Evolutionary conservation across 345 rosid species (phyloP).

Genomic region (Dipteronia sinensis): DNA sequence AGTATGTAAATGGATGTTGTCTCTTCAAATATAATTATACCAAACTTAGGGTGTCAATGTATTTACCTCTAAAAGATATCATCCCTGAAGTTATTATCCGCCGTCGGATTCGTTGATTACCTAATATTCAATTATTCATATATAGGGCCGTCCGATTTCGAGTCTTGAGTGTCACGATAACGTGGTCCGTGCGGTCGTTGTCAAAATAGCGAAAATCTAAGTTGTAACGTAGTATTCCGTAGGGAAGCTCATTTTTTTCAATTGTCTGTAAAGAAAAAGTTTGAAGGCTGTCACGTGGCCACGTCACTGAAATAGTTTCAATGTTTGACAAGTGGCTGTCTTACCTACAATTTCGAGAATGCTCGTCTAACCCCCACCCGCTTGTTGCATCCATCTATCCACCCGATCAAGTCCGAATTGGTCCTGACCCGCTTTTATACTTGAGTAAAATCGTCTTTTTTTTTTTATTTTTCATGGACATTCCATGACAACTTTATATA

Average conservation of each 20-base stretch:
- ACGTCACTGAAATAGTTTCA: neutral
- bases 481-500: neutral
- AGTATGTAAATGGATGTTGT: too few relatives aligned
- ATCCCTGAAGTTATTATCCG: neutral
- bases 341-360: conserved; percentile 1
- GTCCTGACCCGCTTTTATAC: neutral
- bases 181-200: conserved; percentile 15
- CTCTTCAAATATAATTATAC: too few relatives aligned
- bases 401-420: neutral
- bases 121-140: too few relatives aligned
- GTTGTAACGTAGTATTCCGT: neutral
- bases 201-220: neutral
- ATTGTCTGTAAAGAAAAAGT: neutral
- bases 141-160: too few relatives aligned
- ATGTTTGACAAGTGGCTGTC: conserved; percentile 8
- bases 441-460: too few relatives aligned
- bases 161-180: neutral
- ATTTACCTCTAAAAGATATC: neutral
- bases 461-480: too few relatives aligned
- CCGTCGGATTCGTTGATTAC: conserved; percentile 12
- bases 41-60: too few relatives aligned
- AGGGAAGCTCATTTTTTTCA: neutral
- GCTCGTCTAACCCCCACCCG: neutral
- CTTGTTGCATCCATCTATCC: neutral
- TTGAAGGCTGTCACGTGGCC: conserved; percentile 5